Evolutionary conservation across 352 stramenopile genomes (phyloP).

Genomic region (Globisporangium cylindrosporum): DNA sequence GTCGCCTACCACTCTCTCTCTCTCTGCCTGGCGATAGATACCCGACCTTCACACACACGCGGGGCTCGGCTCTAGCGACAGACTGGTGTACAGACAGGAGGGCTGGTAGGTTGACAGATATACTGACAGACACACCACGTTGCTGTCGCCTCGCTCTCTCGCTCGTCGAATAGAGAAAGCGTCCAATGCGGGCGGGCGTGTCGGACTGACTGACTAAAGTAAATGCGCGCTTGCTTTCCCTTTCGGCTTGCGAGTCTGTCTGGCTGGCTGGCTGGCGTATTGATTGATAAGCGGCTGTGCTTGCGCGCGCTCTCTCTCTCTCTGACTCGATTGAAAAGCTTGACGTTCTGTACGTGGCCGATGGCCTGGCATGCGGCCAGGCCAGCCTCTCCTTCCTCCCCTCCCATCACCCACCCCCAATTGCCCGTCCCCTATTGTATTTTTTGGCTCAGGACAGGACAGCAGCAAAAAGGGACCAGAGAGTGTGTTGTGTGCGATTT

Average conservation of each 20-base stretch:
- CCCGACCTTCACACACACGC: background rate
- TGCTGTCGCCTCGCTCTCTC: background rate
- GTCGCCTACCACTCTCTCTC: background rate
- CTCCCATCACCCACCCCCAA: background rate
- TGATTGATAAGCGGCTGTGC: constrained; percentile 2
- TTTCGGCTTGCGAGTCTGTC: background rate
- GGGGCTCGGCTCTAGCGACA: background rate
- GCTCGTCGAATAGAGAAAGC: background rate
- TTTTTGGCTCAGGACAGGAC: background rate
- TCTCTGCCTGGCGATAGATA: background rate
- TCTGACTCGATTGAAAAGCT: constrained; percentile 9
- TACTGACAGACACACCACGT: background rate
- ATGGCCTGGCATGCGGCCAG: constrained; percentile 1
- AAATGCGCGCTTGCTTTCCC: background rate
- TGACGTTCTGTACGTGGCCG: constrained; percentile 4
- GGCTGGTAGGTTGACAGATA: background rate
- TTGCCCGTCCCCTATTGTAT: background rate
- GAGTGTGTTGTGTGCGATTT: background rate
- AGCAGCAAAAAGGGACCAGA: background rate
- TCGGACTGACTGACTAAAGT: background rate
- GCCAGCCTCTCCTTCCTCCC: background rate
- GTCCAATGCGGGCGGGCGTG: background rate
- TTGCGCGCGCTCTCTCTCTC: background rate
- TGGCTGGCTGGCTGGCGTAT: background rate
- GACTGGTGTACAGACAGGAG: background rate